Evolutionary conservation across 805 yeast species (phyloP), one percentile per base, ranked within the genome.

Genomic region (Ogataea corticis): DNA sequence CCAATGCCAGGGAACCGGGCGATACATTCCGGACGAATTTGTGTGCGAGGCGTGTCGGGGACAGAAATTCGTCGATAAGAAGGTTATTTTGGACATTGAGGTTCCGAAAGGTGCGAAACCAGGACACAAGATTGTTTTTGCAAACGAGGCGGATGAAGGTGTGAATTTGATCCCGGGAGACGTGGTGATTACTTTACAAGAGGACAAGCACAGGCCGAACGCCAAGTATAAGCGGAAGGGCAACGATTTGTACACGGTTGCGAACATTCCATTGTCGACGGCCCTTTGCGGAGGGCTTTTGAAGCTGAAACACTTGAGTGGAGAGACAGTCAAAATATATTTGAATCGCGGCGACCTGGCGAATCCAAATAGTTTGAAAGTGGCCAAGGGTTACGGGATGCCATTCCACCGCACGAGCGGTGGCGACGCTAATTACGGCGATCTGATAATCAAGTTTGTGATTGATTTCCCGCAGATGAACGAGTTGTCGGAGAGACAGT

Each of bases 91-190:
- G 25, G 71, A 73, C 38, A 72, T 83, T 7, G 65, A 66, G n/a
- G 68, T 83, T 2, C 71, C 74, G 14, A 80, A 82, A 2, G 91
- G 91, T 2, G 68, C 79, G 33, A 63, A 65, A 33, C 61, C 75
- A 40, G 81, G 82, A 0, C 80, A 80, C 49, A 64, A 68, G 36
- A 71, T 82, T 15, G 66, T 79, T 1, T 63, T 82, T 16, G 66
- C 73, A n/a, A 78, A 82, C 5, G 82, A 78, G 54, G 87, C 83
- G 0, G 90, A 85, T 56, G 85, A 83, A 60, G 85, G 80, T 0
- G 60, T 75, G 15, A 70, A 73, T 48, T 66, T 79, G 3, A 64
- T 75, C 3, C 85, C 90, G 0, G 91, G 91, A 2, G 87, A 85
- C 59, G 83, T 85, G 6, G 65, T 83, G 2, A 73, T 85, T 9